phyloP scores from a whole-genome alignment of 1,139 yeast genomes.

The Geotrichum candidum region DNA sequence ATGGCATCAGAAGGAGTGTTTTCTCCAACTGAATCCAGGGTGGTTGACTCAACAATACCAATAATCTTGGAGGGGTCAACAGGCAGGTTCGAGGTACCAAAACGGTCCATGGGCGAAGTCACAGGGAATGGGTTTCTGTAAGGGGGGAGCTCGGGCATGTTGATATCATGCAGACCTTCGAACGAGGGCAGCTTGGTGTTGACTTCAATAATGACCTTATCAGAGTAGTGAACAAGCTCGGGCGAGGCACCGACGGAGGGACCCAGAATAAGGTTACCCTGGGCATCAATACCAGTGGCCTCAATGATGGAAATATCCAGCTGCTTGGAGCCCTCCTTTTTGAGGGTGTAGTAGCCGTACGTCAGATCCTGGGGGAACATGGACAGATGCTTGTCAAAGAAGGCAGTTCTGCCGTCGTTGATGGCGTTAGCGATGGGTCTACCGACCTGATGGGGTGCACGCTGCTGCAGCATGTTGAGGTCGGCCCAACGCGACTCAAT shows the following conservation, averaged over 20 bases:
- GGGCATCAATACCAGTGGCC: constrained; percentile 96
- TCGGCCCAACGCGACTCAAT: constrained; percentile 89
- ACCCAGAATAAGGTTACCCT: constrained; percentile 90
- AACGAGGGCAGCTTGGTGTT: constrained; percentile 91
- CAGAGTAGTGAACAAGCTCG: constrained; percentile 78
- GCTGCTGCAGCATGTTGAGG: constrained; percentile 73
- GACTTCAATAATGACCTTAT: constrained; percentile 84
- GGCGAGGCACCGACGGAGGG: constrained; percentile 98
- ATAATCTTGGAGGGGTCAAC: constrained; percentile 83
- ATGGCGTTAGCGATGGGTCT: constrained; percentile 87
- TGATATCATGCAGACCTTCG: constrained; percentile 94
- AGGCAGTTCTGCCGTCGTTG: constrained; percentile 77
- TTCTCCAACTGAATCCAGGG: constrained; percentile 74
- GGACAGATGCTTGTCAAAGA: constrained; percentile 92
- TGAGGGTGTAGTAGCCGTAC: constrained; percentile 77
- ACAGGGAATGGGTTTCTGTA: constrained; percentile 84
- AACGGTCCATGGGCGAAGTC: constrained; percentile 62
- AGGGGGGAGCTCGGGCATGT: constrained; percentile 87
- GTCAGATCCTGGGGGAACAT: constrained; percentile 98
- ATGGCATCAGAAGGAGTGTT: constrained; percentile 82
- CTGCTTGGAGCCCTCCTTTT: constrained; percentile 41
- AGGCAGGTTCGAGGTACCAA: constrained; percentile 70
- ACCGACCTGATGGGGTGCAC: constrained; percentile 98
- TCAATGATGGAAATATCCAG: constrained; percentile 87
- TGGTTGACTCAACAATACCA: constrained; percentile 81